phyloP scores from a whole-genome alignment of 2,329 filamentous ascomycete species.

The Xylariaceae sp. region DNA sequence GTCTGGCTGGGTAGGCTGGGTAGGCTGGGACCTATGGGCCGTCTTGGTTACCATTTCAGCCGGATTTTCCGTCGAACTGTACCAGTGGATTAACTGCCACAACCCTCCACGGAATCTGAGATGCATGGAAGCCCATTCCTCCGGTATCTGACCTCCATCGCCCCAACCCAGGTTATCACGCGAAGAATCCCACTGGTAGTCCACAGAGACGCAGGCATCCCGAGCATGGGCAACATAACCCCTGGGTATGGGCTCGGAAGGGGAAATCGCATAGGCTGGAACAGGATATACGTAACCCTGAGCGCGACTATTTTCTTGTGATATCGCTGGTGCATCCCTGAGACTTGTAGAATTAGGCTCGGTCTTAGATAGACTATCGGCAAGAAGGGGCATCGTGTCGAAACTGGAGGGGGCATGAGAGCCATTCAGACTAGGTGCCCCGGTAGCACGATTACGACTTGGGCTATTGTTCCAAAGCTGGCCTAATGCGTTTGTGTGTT shows the following conservation, averaged over 20 bases:
- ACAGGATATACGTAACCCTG: constrained; percentile 65
- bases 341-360: constrained; percentile 10
- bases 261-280: constrained; percentile 77
- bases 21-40: constrained; percentile 19
- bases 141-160: constrained; percentile 77
- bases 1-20: constrained; percentile 26
- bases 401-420: constrained; percentile 16
- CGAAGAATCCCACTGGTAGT: constrained; percentile 96
- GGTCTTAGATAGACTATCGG: constrained; percentile 17
- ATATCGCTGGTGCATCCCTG: constrained; percentile 5
- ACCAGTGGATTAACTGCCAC: constrained; percentile 78
- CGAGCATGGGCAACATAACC: constrained; percentile 88
- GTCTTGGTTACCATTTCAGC: constrained; percentile 47
- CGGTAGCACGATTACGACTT: constrained; percentile 23
- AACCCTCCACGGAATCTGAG: constrained; percentile 77
- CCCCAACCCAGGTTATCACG: constrained; percentile 73
- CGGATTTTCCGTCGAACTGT: constrained; percentile 51
- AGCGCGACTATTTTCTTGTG: constrained; percentile 13
- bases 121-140: constrained; percentile 97
- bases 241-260: constrained; percentile 72
- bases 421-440: constrained; percentile 16
- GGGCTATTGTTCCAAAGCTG: constrained; percentile 37
- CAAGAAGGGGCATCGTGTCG: constrained; percentile 23
- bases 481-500: constrained; percentile 26
- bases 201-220: constrained; percentile 78